Base-by-base conservation (phyloP, 495 filamentous ascomycete species). In the Lophiotrema nucula region DNA sequence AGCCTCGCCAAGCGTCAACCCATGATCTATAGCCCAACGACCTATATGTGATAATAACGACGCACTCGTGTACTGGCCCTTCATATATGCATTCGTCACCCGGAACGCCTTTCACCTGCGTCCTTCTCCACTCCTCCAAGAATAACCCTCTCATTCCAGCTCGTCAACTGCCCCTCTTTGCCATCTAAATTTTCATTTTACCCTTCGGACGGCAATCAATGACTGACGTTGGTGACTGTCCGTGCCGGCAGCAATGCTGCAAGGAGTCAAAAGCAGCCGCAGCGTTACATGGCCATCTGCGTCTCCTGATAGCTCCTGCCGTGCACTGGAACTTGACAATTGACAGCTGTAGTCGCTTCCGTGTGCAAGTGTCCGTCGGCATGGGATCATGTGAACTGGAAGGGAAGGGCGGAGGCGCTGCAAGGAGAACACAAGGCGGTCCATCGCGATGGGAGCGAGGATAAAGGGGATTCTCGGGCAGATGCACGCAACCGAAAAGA, bases 11-110 rank as follows among this genome's bases (percentile, higher is more conserved):
- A 53, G 31, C 15, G 8, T 26, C 23, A 27, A 48, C 23, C 48
- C 41, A 54, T 53, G 57, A 12, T n/a, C 31, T 63, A 63, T 57
- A 57, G 19, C 47, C 39, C 47, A 37, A 24, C 2, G 39, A 23
- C 37, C 53, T 63, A 63, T 63, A 63, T 57, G 60, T 63, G 53
- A 57, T 58, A 63, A 59, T 59, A 51, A 59, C 39, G 15, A 58
- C 4, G 23, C 15, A 25, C 21, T 23, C 28, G 25, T 23, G 43
- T 44, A 50, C 54, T 50, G 35, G 33, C 33, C 38, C 15, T 19
- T 16, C 15, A 45, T 51, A 51, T 44, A 49, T n/a, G n/a, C n/a
- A n/a, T n/a, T n/a, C n/a, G n/a, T n/a, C n/a, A n/a, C n/a, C n/a
- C n/a, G n/a, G 18, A 11, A 44, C 18, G 19, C 1, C 25, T 26